Evolutionary conservation across 129 eudicot genomes (phyloP).

Genomic region (Helianthus annuus): HanXRQr2.0-SUNRISE NC_035449.2:20730013-20730512

Average conservation of each 20-base stretch:
- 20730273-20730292: slow-evolving; percentile 87
- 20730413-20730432: neutral
- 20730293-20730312: slow-evolving; percentile 64
- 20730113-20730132: slow-evolving; percentile 81
- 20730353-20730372: slow-evolving; percentile 19
- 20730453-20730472: too few relatives aligned
- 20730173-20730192: neutral
- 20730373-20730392: neutral
- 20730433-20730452: neutral
- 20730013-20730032: neutral
- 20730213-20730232: slow-evolving; percentile 58
- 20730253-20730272: slow-evolving; percentile 95
- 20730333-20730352: slow-evolving; percentile 45
- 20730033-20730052: slow-evolving; percentile 61
- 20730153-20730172: neutral
- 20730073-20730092: slow-evolving; percentile 93
- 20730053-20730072: slow-evolving; percentile 95
- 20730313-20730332: slow-evolving; percentile 40
- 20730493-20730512: slow-evolving; percentile 5
- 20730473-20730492: neutral
- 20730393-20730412: slow-evolving; percentile 25
- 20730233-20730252: slow-evolving; percentile 85
- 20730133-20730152: slow-evolving; percentile 49
- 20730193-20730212: neutral
- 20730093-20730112: slow-evolving; percentile 96